These are phyloP conservation scores for Pseudogymnoascus sp. DNA, from an alignment of 2,329 filamentous ascomycete genomes.

Conservation along the genomic window DNA sequence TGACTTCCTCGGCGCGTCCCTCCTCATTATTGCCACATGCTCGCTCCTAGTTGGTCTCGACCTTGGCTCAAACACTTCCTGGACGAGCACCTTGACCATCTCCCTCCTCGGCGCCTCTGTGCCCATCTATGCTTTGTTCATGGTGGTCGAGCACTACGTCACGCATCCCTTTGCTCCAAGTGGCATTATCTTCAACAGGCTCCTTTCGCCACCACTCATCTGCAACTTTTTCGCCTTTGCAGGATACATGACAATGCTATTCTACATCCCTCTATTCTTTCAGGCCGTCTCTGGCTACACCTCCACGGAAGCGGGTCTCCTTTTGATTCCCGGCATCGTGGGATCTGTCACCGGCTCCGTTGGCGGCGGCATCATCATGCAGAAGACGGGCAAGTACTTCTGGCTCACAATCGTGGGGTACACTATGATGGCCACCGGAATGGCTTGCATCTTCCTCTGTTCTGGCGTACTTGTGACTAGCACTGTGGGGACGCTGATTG, in stretches of 20 bases:
- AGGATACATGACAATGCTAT: slow-evolving; percentile 49
- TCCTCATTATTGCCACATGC: slow-evolving; percentile 59
- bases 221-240: slow-evolving; percentile 67
- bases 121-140: slow-evolving; percentile 57
- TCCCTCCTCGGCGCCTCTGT: slow-evolving; percentile 48
- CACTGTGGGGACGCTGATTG: slow-evolving; percentile 46
- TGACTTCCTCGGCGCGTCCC: slow-evolving; percentile 65
- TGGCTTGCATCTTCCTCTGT: slow-evolving; percentile 49
- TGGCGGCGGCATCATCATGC: slow-evolving; percentile 59
- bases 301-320: slow-evolving; percentile 56
- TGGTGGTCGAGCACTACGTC: slow-evolving; percentile 63
- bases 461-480: slow-evolving; percentile 46
- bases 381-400: slow-evolving; percentile 64
- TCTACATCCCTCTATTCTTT: slow-evolving; percentile 72
- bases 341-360: slow-evolving; percentile 58
- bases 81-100: slow-evolving; percentile 53
- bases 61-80: slow-evolving; percentile 64
- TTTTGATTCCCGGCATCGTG: slow-evolving; percentile 60
- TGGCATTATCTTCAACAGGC: slow-evolving; percentile 62
- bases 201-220: slow-evolving; percentile 59
- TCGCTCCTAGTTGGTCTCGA: slow-evolving; percentile 64
- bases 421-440: slow-evolving; percentile 43
- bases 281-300: slow-evolving; percentile 61
- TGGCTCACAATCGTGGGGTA: slow-evolving; percentile 57
- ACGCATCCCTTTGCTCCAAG: slow-evolving; percentile 67